Percentiles rank a stretch among this genome's conserved stretches.
Evolutionary conservation across 2,329 filamentous ascomycete species (phyloP).

Genomic region (Colletotrichum higginsianum): DNA sequence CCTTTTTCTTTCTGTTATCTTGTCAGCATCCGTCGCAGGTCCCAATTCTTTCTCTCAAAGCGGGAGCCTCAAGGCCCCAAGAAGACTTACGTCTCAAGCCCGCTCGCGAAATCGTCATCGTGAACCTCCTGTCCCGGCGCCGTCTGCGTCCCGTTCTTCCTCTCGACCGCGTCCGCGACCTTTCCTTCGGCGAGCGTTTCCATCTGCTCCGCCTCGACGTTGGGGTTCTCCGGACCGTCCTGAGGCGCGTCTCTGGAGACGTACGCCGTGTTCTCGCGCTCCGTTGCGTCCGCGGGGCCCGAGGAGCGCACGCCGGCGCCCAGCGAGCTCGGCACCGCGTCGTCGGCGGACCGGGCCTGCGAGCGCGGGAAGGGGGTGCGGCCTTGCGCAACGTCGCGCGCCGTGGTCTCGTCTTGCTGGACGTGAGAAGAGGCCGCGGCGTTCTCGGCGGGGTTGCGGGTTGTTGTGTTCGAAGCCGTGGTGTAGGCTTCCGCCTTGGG

Average conservation of each 20-base stretch:
- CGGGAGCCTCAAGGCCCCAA: no score
- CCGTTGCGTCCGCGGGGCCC: conserved; percentile 43
- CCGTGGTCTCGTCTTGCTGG: conserved; percentile 12
- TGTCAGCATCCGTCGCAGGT: conserved; percentile 10
- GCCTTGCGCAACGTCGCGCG: conserved; percentile 33
- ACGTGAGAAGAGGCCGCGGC: conserved; percentile 5
- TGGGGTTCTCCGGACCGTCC: conserved; percentile 42
- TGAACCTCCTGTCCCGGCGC: conserved; percentile 43
- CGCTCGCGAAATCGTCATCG: conserved; percentile 43
- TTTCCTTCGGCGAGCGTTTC: conserved; percentile 46
- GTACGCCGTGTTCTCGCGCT: conserved; percentile 40
- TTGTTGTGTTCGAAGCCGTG: conserved; percentile 20
- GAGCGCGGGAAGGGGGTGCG: conserved; percentile 34
- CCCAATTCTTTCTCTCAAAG: no score
- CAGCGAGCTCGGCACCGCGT: conserved; percentile 43
- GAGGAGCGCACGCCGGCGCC: conserved; percentile 43
- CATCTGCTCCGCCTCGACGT: conserved; percentile 47
- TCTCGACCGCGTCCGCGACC: conserved; percentile 46
- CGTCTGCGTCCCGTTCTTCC: conserved; percentile 46
- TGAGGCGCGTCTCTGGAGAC: neutral
- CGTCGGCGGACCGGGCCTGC: conserved; percentile 26
- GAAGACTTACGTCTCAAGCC: conserved; percentile 43
- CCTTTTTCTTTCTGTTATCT: conserved; percentile 44
- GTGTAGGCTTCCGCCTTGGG: conserved; percentile 39
- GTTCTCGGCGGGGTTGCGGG: conserved; percentile 28